Evolutionary conservation across 75 land plant genomes (phyloP), one percentile per base, ranked within the genome.

Genomic region (Isoetes taiwanensis): DNA sequence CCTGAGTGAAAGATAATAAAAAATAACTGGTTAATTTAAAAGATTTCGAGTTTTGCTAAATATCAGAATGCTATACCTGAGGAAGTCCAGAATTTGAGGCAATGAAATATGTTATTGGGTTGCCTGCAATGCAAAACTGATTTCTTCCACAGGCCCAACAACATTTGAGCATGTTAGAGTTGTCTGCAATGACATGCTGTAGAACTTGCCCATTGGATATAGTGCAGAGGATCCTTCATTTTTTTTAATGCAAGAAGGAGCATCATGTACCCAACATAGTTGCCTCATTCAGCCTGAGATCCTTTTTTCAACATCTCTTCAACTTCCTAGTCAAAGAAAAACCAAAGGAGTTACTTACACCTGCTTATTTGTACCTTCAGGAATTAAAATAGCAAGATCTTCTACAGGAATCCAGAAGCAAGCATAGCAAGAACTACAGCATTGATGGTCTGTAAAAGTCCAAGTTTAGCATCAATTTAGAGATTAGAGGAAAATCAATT

Each of bases 351-450:
- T n/a, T n/a, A n/a, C n/a, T n/a, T n/a, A n/a, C n/a, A n/a, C n/a
- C n/a, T n/a, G n/a, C n/a, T n/a, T n/a, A n/a, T n/a, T n/a, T n/a
- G n/a, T n/a, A n/a, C n/a, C n/a, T n/a, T n/a, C n/a, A n/a, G n/a
- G n/a, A n/a, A n/a, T n/a, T n/a, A n/a, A n/a, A n/a, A n/a, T n/a
- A n/a, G n/a, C n/a, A n/a, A n/a, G n/a, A n/a, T n/a, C n/a, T n/a
- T n/a, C n/a, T n/a, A n/a, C n/a, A n/a, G 34, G 32, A 90, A 69
- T 11, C 82, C 93, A 3, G 87, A 78, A 19, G 77, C 64, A 26
- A 80, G 75, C 27, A 86, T 54, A 26, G 78, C 97, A 33, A 86
- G 39, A 11, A 83, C 30, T 4, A 90, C 97, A 69, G 85, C 93
- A 26, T 86, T 90, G 3, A 90, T 52, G 1, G 84, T 90, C 97